Base-by-base conservation (phyloP, 2,329 filamentous ascomycete species). In the Ceratocystis destructans region DNA sequence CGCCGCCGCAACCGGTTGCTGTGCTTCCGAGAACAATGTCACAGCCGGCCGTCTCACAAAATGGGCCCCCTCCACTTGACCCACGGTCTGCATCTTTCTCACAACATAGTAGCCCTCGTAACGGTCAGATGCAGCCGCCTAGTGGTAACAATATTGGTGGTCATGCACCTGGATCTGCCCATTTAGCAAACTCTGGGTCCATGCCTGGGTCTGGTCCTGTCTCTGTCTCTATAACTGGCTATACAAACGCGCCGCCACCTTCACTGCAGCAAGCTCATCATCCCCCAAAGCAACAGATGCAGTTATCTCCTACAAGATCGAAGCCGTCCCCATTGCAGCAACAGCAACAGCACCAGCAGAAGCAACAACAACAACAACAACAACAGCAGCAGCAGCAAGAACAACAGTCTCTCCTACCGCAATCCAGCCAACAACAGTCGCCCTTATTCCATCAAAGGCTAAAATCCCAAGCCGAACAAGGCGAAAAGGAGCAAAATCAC, bases 11-110 rank as follows among this genome's bases (percentile, higher is more conserved):
- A 8, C 25, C 28, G 22, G 12, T 20, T 12, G 28, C 55, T n/a
- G 64, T 37, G 5, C 65, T 62, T 46, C 31, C 28, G 69, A 79
- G 80, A 61, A 80, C 80, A 67, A 75, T 76, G n/a, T 82, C 82
- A 15, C 82, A 83, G 70, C 81, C 82, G 48, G 76, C 79, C 10
- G 78, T 82, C 15, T 82, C 83, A 62, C 75, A 81, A 53, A 82
- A 80, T 5, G 79, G 78, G 57, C 81, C 81, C 20, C 50, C 31
- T 25, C 48, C 20, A 55, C 62, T 55, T 33, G 66, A 68, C 33
- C n/a, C 48, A 12, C 66, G 66, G 22, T 64, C 64, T 31, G 64
- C 66, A 28, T 68, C 66, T 20, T 68, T 65, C 46, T 65, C 62
- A 3, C 67, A 68, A 8, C 65, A 63, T 15, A 55, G 48, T 25